phyloP scores from a whole-genome alignment of 108 stramenopile species.

The Pseudonitzschia multistriata region DNA sequence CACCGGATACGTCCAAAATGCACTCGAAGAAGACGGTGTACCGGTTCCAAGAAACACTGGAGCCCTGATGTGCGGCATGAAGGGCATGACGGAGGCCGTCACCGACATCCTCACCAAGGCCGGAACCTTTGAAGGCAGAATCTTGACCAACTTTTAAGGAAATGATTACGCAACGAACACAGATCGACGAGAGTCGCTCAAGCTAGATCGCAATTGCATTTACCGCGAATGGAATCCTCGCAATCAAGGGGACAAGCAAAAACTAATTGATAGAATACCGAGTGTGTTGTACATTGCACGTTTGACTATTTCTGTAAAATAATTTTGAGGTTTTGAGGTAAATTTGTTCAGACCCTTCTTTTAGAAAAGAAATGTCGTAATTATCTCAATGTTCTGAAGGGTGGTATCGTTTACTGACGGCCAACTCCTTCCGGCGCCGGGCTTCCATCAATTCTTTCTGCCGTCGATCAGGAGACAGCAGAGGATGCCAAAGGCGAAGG shows the following conservation, averaged over 20 bases:
- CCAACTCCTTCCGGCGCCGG: conserved; percentile 26
- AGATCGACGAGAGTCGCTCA: not conserved
- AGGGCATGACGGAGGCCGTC: conserved; percentile 88
- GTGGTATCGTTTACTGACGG: conserved; percentile 36
- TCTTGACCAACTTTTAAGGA: conserved; percentile 87
- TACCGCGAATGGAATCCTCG: too few species aligned
- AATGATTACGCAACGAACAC: not conserved
- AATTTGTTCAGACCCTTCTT: too few species aligned
- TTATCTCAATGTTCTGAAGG: conserved; percentile 5
- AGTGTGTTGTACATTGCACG: too few species aligned
- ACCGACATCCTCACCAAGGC: conserved; percentile 75
- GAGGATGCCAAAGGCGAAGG: conserved; percentile 78
- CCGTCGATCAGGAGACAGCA: conserved; percentile 24
- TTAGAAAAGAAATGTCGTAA: not conserved
- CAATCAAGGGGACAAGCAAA: too few species aligned
- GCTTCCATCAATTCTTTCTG: conserved; percentile 19
- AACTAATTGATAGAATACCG: too few species aligned
- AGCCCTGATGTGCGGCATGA: conserved; percentile 78
- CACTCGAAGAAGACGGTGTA: conserved; percentile 89
- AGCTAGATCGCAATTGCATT: too few species aligned
- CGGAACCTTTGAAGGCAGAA: conserved; percentile 89
- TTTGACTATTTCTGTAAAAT: not conserved
- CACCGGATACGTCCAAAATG: conserved; percentile 88
- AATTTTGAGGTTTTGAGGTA: not conserved
- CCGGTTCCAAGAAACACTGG: conserved; percentile 79